phyloP scores from a whole-genome alignment of 805 yeast species.

The Myxozyma monticola region DNA sequence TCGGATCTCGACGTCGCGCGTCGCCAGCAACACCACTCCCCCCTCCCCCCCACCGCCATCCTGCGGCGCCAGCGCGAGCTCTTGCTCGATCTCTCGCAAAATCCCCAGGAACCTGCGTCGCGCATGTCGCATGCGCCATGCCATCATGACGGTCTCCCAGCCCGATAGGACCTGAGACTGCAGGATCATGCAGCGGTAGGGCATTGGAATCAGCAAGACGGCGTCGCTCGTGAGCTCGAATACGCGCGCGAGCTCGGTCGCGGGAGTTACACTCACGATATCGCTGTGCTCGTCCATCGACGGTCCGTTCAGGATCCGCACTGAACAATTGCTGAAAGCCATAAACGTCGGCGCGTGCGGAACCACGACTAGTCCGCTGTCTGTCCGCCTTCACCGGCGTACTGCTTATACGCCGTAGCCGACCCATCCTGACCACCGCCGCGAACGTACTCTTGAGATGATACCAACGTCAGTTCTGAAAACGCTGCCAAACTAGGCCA shows the following conservation, averaged over 20 bases:
- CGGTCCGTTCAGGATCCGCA: conserved; percentile 4
- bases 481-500: conserved; percentile 6
- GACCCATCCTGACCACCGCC: not conserved
- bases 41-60: too few species aligned
- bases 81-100: conserved; percentile 9
- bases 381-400: conserved; percentile 8
- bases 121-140: conserved; percentile 19
- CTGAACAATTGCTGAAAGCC: conserved; percentile 7
- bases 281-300: not conserved
- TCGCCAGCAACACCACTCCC: conserved; percentile 10
- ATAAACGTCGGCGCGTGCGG: conserved; percentile 13
- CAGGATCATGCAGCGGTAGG: conserved; percentile 18
- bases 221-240: conserved; percentile 17
- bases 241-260: conserved; percentile 9
- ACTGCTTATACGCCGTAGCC: conserved; percentile 1
- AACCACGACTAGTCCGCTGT: conserved; percentile 2
- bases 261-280: not conserved
- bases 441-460: conserved; percentile 3
- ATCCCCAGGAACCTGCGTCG: too few species aligned
- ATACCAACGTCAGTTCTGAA: conserved; percentile 7
- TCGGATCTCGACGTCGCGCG: conserved; percentile 1
- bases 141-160: conserved; percentile 19
- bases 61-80: not conserved
- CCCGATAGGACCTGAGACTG: conserved; percentile 5
- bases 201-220: conserved; percentile 4